Evolutionary conservation across 179 eudicot species (phyloP).

Genomic region (Carnegiea gigantea): DNA sequence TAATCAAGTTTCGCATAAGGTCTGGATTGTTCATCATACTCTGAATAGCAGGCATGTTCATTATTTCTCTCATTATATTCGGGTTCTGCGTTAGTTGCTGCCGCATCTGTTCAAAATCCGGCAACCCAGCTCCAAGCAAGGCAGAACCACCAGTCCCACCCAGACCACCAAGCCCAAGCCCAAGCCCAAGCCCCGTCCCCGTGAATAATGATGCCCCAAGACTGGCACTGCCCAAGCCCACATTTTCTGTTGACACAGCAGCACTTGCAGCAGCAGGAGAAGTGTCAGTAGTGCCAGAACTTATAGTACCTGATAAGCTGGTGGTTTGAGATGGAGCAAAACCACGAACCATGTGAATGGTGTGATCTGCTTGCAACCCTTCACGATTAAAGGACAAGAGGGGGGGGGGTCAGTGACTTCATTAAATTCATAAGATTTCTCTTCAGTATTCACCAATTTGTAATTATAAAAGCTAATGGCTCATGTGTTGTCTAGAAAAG

Average conservation of each 20-base stretch:
- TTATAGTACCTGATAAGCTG: constrained; percentile 37
- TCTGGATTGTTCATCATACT: constrained; percentile 94
- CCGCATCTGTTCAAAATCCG: constrained; percentile 89
- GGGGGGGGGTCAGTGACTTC: neutral
- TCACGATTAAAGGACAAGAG: constrained; percentile 2
- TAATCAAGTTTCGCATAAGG: constrained; percentile 76
- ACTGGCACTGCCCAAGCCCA: constrained; percentile 58
- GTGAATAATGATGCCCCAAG: constrained; percentile 58
- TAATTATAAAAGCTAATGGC: too few relatives aligned
- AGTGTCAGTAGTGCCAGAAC: constrained; percentile 37
- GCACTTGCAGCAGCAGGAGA: constrained; percentile 30
- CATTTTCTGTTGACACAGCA: constrained; percentile 41
- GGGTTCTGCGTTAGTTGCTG: constrained; percentile 93
- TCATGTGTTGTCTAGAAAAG: too few relatives aligned
- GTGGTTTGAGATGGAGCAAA: constrained; percentile 52
- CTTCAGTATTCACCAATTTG: too few relatives aligned
- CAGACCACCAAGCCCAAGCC: constrained; percentile 55
- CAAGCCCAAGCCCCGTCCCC: constrained; percentile 66
- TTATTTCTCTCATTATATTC: constrained; percentile 93
- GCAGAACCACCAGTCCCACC: constrained; percentile 52
- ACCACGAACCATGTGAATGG: constrained; percentile 96
- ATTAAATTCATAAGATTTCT: too few relatives aligned
- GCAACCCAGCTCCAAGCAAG: constrained; percentile 72
- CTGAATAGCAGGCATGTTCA: constrained; percentile 94
- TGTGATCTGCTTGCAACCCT: constrained; percentile 94